Base-by-base conservation (phyloP, 2,329 filamentous ascomycete genomes). In the Pseudogymnoascus sp. region DNA sequence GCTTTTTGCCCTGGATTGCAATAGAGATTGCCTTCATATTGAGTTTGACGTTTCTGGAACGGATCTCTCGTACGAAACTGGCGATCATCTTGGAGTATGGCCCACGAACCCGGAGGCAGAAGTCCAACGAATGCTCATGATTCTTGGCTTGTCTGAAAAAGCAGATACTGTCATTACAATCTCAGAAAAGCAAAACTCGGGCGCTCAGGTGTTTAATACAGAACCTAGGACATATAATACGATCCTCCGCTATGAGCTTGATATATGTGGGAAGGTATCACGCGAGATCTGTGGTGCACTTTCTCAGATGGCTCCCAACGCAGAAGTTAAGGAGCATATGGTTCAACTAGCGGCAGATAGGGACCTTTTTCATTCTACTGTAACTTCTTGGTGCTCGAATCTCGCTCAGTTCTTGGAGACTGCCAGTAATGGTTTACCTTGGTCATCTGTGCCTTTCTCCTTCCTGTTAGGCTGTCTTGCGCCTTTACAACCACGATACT, bases 71-170 rank as follows among this genome's bases (percentile, higher is more conserved):
- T 78, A 78, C 65, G 67, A 72, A 58, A 77, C 77, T 1, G 76
- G 76, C 0, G 77, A 78, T 39, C 75, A 78, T 61, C 61, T 78
- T 14, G 74, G 72, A 12, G 63, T 78, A 1, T 78, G 72, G 67
- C 75, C 76, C 1, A 70, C 69, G n/a, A 78, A 78, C 61, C 68
- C 76, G 0, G 68, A 74, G 7, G 61, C 69, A 2, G 76, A 78
- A 45, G 70, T 73, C 1, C 59, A 71, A 5, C 62, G 70, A 4
- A 65, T 77, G 2, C 62, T 76, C 1, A 52, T 58, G 1, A 68
- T 70, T 0, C 66, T 77, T 31, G 71, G 67, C 69, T 3, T 70
- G 67, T 55, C 11, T 64, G 71, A 10, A 10, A 35, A 37, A 38
- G 35, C 6, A 31, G 16, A 19, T 4, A 61, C 45, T 11, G 19